These are phyloP conservation scores for Septoria petroselini DNA, from an alignment of 2,329 filamentous ascomycete genomes.

Conservation along the genomic window DNA sequence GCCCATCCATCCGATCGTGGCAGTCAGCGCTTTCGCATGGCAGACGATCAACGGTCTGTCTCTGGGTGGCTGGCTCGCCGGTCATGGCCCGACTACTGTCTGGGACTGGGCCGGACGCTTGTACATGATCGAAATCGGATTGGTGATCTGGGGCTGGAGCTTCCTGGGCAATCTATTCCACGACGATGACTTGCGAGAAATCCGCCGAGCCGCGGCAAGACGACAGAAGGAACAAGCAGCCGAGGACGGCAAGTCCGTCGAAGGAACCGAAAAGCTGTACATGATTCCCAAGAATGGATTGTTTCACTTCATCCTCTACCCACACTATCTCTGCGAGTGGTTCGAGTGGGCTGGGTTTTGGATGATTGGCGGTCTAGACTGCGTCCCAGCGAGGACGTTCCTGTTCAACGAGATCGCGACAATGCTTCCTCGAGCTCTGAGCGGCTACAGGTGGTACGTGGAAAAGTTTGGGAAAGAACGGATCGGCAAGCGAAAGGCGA, in stretches of 20 bases:
- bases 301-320: slow-evolving; percentile 79
- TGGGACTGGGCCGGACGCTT: slow-evolving; percentile 50
- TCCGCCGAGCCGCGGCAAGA: slow-evolving; percentile 66
- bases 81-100: slow-evolving; percentile 67
- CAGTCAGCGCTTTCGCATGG: slow-evolving; percentile 63
- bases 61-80: slow-evolving; percentile 76
- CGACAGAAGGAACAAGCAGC: slow-evolving; percentile 53
- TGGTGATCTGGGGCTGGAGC: slow-evolving; percentile 72
- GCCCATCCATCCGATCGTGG: slow-evolving; percentile 72
- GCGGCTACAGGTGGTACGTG: slow-evolving; percentile 81
- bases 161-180: slow-evolving; percentile 81
- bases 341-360: slow-evolving; percentile 91
- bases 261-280: slow-evolving; percentile 75
- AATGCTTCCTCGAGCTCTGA: slow-evolving; percentile 83
- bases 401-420: slow-evolving; percentile 81
- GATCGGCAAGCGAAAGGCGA: slow-evolving; percentile 70
- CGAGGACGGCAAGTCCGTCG: slow-evolving; percentile 45
- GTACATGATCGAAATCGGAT: slow-evolving; percentile 57
- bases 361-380: slow-evolving; percentile 64
- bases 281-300: slow-evolving; percentile 79
- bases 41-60: slow-evolving; percentile 77
- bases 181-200: slow-evolving; percentile 84
- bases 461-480: slow-evolving; percentile 82
- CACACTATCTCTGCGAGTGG: slow-evolving; percentile 97
- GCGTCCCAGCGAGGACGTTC: slow-evolving; percentile 75